Evolutionary conservation across 2,329 filamentous ascomycete genomes (phyloP).

Genomic region (Alternaria longipes): DNA sequence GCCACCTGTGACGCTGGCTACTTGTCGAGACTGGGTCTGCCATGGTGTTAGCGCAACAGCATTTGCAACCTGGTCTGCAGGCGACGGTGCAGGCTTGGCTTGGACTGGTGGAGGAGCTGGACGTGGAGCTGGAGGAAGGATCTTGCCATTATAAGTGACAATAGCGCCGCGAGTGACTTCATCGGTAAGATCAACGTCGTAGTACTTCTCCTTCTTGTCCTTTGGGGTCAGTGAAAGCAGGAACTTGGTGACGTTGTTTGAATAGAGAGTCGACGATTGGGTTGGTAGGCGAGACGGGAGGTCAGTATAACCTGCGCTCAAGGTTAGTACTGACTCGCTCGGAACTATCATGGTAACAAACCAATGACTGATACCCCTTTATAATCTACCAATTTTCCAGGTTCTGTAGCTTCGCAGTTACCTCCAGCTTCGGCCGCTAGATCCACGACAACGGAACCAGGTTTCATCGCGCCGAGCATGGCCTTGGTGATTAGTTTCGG

Average conservation of each 20-base stretch:
- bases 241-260: constrained; percentile 92
- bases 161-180: constrained; percentile 88
- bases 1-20: constrained; percentile 76
- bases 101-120: constrained; percentile 68
- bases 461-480: constrained; percentile 86
- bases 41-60: constrained; percentile 78
- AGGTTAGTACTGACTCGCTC: constrained; percentile 47
- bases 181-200: constrained; percentile 81
- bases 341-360: constrained; percentile 46
- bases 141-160: constrained; percentile 78
- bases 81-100: constrained; percentile 51
- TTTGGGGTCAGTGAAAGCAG: constrained; percentile 81
- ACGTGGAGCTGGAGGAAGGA: constrained; percentile 78
- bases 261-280: constrained; percentile 89
- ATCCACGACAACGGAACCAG: constrained; percentile 87
- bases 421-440: constrained; percentile 87
- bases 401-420: constrained; percentile 83
- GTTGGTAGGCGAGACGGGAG: constrained; percentile 86
- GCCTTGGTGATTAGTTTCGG: constrained; percentile 84
- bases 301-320: constrained; percentile 73
- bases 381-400: constrained; percentile 74
- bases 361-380: constrained; percentile 87
- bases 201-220: constrained; percentile 79
- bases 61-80: constrained; percentile 59
- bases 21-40: constrained; percentile 80